phyloP scores from a whole-genome alignment of 1,284 basidiomycete species.

The Marasmius tenuissimus region DNA sequence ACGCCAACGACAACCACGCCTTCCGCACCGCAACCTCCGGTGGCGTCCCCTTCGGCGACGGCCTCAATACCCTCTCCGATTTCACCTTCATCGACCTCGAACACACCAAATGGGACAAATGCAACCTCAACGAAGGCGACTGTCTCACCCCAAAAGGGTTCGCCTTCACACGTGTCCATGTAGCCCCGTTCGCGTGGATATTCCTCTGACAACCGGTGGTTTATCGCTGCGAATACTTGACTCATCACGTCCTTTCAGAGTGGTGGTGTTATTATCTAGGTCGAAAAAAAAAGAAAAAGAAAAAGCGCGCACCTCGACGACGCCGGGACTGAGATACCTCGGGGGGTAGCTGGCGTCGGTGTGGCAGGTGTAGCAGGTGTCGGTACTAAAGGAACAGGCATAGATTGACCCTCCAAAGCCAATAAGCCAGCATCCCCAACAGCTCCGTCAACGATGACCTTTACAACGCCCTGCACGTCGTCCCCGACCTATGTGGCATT shows the following conservation, averaged over 20 bases:
- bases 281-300: slow-evolving; percentile 14
- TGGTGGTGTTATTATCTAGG: no score
- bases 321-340: slow-evolving; percentile 77
- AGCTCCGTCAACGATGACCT: slow-evolving; percentile 79
- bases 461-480: slow-evolving; percentile 68
- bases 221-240: slow-evolving; percentile 90
- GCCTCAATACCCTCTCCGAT: slow-evolving; percentile 37
- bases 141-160: slow-evolving; percentile 42
- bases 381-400: slow-evolving; percentile 17
- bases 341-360: slow-evolving; percentile 28
- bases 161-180: slow-evolving; percentile 31
- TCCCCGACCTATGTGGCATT: slow-evolving; percentile 74
- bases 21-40: slow-evolving; percentile 38
- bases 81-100: slow-evolving; percentile 32
- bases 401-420: slow-evolving; percentile 30
- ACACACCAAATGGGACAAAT: slow-evolving; percentile 32
- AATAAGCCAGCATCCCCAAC: slow-evolving; percentile 80
- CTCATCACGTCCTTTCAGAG: slow-evolving; percentile 92
- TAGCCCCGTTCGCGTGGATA: slow-evolving; percentile 46
- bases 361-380: slow-evolving; percentile 16
- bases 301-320: slow-evolving; percentile 79
- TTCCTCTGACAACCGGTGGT: slow-evolving; percentile 84
- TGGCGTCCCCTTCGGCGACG: no score
- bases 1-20: slow-evolving; percentile 32
- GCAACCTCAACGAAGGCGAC: slow-evolving; percentile 30